Evolutionary conservation across 768 basidiomycete genomes (phyloP).

Genomic region (Tricholoma sp.): DNA sequence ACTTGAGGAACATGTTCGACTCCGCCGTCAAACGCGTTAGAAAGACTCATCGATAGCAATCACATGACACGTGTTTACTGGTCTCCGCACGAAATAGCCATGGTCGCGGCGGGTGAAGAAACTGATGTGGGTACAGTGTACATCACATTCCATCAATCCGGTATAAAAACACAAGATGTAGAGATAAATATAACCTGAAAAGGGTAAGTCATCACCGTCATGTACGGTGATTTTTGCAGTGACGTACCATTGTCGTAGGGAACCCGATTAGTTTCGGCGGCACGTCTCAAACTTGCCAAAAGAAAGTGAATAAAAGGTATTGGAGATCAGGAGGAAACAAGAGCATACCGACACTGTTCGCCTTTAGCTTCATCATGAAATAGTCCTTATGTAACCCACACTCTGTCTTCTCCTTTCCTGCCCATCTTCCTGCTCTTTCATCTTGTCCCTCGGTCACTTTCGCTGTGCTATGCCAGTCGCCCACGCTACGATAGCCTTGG

Average conservation of each 20-base stretch:
- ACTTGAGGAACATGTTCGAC: constrained; percentile 14
- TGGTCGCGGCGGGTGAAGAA: constrained; percentile 6
- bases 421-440: constrained; percentile 92
- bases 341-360: constrained; percentile 26
- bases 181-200: constrained; percentile 4
- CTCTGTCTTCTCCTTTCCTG: constrained; percentile 85
- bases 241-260: neutral
- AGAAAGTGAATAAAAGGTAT: neutral
- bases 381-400: constrained; percentile 95
- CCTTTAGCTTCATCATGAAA: constrained; percentile 64
- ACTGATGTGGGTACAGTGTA: constrained; percentile 3
- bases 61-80: constrained; percentile 13
- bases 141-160: neutral
- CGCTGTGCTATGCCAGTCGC: constrained; percentile 96
- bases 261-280: neutral
- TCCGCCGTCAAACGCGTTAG: constrained; percentile 13
- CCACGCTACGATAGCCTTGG: constrained; percentile 92
- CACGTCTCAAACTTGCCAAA: constrained; percentile 1
- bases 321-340: neutral
- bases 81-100: constrained; percentile 6
- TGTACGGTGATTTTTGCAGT: neutral
- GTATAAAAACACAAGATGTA: neutral
- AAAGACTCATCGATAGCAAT: constrained; percentile 9
- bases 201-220: neutral
- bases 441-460: constrained; percentile 65